Conservation (phyloP, 2,329 filamentous ascomycete genomes). For the Epichloe aotearoae region DNA sequence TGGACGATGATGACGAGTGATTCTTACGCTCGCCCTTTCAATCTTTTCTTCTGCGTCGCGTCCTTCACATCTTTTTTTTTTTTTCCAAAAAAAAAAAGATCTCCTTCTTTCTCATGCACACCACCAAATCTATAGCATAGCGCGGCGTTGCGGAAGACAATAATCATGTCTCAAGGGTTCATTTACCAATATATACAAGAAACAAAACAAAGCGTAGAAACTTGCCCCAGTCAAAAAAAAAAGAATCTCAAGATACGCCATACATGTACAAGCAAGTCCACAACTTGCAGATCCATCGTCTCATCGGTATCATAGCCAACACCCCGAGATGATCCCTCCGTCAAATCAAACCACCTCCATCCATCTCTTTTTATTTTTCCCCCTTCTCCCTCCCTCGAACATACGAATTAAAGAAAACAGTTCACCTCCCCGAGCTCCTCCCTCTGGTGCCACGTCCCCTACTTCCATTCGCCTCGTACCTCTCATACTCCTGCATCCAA, state of each 20-base stretch:
- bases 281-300: no score
- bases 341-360: no score
- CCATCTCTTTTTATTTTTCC: no score
- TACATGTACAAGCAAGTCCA: no score
- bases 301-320: no score
- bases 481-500: constrained; percentile 44
- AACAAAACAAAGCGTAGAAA: background rate
- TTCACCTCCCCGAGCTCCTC: background rate
- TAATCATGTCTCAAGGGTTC: background rate
- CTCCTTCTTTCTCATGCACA: background rate
- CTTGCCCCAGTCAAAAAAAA: background rate
- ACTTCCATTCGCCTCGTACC: constrained; percentile 11
- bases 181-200: background rate
- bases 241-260: background rate
- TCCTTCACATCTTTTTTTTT: background rate
- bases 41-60: no score
- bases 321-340: background rate
- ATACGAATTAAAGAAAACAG: background rate
- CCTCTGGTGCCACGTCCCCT: background rate
- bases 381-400: no score
- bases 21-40: background rate
- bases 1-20: constrained; percentile 27
- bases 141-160: constrained; percentile 3
- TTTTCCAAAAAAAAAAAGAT: no score
- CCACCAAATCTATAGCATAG: constrained; percentile 2